phyloP scores from a whole-genome alignment of 1,284 basidiomycete species.

The Meripilus lineatus region DNA sequence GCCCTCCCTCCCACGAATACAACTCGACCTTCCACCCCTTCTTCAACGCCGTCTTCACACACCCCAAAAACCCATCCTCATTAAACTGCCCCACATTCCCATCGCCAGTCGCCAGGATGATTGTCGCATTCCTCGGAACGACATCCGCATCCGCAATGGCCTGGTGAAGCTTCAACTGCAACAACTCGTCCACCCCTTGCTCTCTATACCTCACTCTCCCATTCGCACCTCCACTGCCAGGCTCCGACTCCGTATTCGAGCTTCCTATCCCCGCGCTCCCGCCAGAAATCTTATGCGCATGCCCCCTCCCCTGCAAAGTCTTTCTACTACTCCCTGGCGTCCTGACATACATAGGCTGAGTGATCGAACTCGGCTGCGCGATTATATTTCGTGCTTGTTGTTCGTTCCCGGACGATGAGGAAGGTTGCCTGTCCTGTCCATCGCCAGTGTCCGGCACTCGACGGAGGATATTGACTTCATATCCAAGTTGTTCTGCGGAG shows the following conservation, averaged over 20 bases:
- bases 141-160: conserved; percentile 66
- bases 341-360: too few relatives aligned
- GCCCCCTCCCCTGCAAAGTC: background rate
- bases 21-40: conserved; percentile 87
- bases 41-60: conserved; percentile 75
- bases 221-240: conserved; percentile 5
- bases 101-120: conserved; percentile 87
- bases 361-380: conserved; percentile 18
- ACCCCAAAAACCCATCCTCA: conserved; percentile 82
- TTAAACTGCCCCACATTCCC: conserved; percentile 86
- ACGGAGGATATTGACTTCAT: conserved; percentile 73
- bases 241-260: background rate
- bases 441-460: conserved; percentile 72
- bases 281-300: background rate
- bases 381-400: background rate
- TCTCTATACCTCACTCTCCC: conserved; percentile 59
- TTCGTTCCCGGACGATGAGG: conserved; percentile 21
- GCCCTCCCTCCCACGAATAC: conserved; percentile 78
- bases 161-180: conserved; percentile 85
- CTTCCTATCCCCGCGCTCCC: conserved; percentile 1
- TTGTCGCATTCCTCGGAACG: conserved; percentile 60
- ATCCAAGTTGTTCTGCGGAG: conserved; percentile 67
- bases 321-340: conserved; percentile 6
- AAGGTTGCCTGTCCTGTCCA: conserved; percentile 43
- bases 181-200: conserved; percentile 84